Evolutionary conservation across 805 yeast species (phyloP).

Genomic region (Metschnikowia borealis): DNA sequence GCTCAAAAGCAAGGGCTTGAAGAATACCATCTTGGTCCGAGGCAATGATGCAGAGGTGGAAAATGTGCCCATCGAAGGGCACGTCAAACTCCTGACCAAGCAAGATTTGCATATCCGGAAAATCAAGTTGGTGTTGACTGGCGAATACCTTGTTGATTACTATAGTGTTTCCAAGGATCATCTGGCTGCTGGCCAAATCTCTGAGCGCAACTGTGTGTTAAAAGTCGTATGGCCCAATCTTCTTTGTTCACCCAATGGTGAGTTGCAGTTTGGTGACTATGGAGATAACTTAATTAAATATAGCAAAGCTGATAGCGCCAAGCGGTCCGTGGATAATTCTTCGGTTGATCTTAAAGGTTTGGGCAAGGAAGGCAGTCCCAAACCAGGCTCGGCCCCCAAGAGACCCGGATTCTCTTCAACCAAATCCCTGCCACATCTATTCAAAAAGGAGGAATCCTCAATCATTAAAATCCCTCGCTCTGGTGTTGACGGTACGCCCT

Average conservation of each 20-base stretch:
- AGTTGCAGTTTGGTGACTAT: slow-evolving; percentile 37
- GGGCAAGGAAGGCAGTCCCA: slow-evolving; percentile 5
- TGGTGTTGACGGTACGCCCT: slow-evolving; percentile 43
- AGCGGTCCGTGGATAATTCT: slow-evolving; percentile 14
- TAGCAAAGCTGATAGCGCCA: slow-evolving; percentile 18
- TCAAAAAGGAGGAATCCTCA: slow-evolving; percentile 14
- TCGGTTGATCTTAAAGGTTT: slow-evolving; percentile 8
- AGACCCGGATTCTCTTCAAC: slow-evolving; percentile 30
- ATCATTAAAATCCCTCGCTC: slow-evolving; percentile 28
- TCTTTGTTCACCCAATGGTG: slow-evolving; percentile 37
- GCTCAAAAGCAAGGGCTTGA: slow-evolving; percentile 37
- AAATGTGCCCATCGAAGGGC: slow-evolving; percentile 41
- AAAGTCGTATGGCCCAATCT: slow-evolving; percentile 48
- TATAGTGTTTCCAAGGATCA: slow-evolving; percentile 31
- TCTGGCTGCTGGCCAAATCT: slow-evolving; percentile 28
- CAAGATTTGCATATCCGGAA: slow-evolving; percentile 38
- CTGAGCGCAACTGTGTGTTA: slow-evolving; percentile 38
- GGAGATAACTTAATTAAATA: slow-evolving; percentile 31
- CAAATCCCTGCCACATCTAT: slow-evolving; percentile 27
- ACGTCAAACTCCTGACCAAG: slow-evolving; percentile 43
- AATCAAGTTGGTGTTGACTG: slow-evolving; percentile 37
- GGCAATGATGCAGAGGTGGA: slow-evolving; percentile 46
- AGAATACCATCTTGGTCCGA: slow-evolving; percentile 39
- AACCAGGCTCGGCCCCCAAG: slow-evolving; percentile 7
- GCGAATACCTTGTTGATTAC: slow-evolving; percentile 43